Conservation (phyloP, 345 rosid species). For the Trapa incisa region DNA sequence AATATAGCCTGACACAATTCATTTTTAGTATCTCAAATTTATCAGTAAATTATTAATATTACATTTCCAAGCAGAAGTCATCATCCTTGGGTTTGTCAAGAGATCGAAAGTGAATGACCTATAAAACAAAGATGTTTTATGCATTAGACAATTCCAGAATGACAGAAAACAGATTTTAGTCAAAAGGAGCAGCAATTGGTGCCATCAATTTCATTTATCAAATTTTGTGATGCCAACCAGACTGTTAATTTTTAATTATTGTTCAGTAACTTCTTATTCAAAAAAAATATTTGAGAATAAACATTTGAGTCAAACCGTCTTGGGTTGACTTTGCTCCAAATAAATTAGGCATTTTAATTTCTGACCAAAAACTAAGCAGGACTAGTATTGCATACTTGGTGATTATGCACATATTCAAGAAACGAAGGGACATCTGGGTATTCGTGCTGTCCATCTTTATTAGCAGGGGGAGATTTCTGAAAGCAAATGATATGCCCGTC, state of each 20-base stretch:
- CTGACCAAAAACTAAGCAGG: background rate
- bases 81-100: constrained; percentile 86
- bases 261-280: background rate
- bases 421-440: constrained; percentile 64
- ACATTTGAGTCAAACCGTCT: background rate
- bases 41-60: constrained; percentile 17
- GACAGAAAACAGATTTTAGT: background rate
- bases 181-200: background rate
- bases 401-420: constrained; percentile 64
- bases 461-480: constrained; percentile 37
- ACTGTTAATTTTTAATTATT: background rate
- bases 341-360: background rate
- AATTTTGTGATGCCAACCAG: background rate
- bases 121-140: constrained; percentile 15
- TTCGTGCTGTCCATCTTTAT: constrained; percentile 26
- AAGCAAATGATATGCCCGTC: constrained; percentile 73
- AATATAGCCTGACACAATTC: background rate
- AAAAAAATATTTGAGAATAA: background rate
- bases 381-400: constrained; percentile 28
- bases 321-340: background rate
- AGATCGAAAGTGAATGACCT: constrained; percentile 83
- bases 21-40: background rate
- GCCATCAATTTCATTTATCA: background rate
- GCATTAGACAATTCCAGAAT: background rate
- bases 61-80: constrained; percentile 84